Base-by-base conservation (phyloP, 257 asterid genomes). In the Fraxinus anomala region DNA sequence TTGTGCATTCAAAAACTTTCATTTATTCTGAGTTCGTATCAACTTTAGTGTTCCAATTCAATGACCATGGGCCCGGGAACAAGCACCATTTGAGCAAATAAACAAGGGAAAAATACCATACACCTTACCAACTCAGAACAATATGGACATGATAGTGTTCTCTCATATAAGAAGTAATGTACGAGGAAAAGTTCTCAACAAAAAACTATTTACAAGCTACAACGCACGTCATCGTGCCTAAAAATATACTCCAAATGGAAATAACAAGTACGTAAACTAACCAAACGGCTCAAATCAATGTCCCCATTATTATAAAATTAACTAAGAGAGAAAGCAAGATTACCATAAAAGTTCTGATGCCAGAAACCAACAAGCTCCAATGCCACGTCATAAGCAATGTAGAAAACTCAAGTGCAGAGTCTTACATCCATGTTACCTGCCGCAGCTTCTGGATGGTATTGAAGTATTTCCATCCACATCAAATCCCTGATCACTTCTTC, bases 401-500 rank as follows among this genome's bases (percentile, higher is more conserved):
- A 37, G 11, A 37, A 37, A 44, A 66, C 26, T 21, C 30, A 33
- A 65, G 65, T n/a, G 70, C 31, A 74, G 39, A 69, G 24, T 72
- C 73, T 71, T 49, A 71, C 73, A 56, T 68, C 85, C 34, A 74
- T 39, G 28, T 23, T 70, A 12, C 69, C 75, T 33, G 85, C 28
- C 65, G 63, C 84, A 47, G 73, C 82, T 80, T 86, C 89, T 0
- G 91, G 93, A 83, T 89, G 91, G 84, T 89, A 87, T 23, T 87
- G 88, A 31, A 89, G 85, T 77, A 87, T 87, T 68, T 89, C 93
- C 72, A 28, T 39, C 90, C 88, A 86, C 91, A 89, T 89, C 90
- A 77, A 77, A 51, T 89, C 91, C 59, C 91, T 80, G 61, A 89
- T 85, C 78, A 73, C 80, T 68, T 80, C 89, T 79, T 86, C 91